Base-by-base conservation (phyloP, 1,284 basidiomycete species). In the Microbotryomycetes sp. region DNA sequence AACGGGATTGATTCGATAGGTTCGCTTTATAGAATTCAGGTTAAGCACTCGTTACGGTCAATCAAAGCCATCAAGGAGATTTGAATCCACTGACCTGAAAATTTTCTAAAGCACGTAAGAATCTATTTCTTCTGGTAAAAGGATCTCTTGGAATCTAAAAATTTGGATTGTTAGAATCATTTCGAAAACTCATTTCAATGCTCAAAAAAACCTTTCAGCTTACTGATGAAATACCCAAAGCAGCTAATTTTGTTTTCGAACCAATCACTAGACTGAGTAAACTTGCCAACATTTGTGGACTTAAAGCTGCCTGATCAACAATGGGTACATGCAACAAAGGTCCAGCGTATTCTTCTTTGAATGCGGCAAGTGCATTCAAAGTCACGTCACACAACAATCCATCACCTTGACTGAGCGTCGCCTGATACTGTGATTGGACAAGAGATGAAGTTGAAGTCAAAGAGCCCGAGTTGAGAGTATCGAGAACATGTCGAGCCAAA, bases 311-410 rank as follows among this genome's bases (percentile, higher is more conserved):
- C 14, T 54, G 42, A 36, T 54, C 58, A 6, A 19, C 49, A 22
- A n/a, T 23, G 1, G 16, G 25, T 25, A 54, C 6, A 3, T n/a
- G 49, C 2, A 57, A 31, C 25, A 61, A 28, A 5, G 30, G 29
- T 12, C 52, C 49, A 5, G 55, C 60, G 7, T 53, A 52, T 4
- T 57, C 60, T 22, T 50, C 30, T 2, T 51, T 47, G 25, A 62
- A 62, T 25, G 45, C 26, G 3, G 56, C n/a, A 25, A 62, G 51
- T 3, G 45, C 60, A 0, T 30, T 19, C 28, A 62, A n/a, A 12
- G 60, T 62, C 23, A 51, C 47, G 32, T 62, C 60, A 50, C 60
- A 62, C 14, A 62, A 7, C 3, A 60, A 30, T 3, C 60, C 60
- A 49, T 62, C 60, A 19, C 60, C 60, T 5, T 58, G 47, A 2